A percentile compares a stretch with the other conserved stretches of the same genome.
Conservation (phyloP, 2,329 filamentous ascomycete species). For the Cercospora zeae-maydis region DNA sequence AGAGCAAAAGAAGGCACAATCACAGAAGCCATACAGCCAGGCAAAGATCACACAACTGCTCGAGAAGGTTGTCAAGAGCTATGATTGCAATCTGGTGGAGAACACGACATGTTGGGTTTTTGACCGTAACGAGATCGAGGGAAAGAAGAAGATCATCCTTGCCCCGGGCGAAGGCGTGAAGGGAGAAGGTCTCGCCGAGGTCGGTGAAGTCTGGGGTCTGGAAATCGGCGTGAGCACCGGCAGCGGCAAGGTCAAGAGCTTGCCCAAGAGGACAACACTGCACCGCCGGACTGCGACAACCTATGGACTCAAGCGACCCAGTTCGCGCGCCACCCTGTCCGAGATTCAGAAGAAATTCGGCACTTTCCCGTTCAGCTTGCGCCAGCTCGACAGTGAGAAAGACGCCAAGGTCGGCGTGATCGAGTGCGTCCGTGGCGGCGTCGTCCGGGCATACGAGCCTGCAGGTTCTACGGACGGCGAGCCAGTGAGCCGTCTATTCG, state of each 20-base stretch:
- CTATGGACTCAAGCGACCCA: slow-evolving; percentile 89
- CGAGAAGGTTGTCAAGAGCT: slow-evolving; percentile 87
- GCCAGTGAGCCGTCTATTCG: slow-evolving; percentile 81
- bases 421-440: slow-evolving; percentile 89
- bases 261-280: slow-evolving; percentile 83
- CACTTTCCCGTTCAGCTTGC: slow-evolving; percentile 93
- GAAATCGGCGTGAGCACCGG: slow-evolving; percentile 91
- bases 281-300: slow-evolving; percentile 90
- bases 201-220: slow-evolving; percentile 95
- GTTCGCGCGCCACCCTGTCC: slow-evolving; percentile 85
- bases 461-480: slow-evolving; percentile 88
- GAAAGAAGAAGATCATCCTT: slow-evolving; percentile 96
- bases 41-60: slow-evolving; percentile 80
- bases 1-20: slow-evolving; percentile 83
- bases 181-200: slow-evolving; percentile 82
- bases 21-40: slow-evolving; percentile 79
- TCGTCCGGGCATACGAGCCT: slow-evolving; percentile 93
- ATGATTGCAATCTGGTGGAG: slow-evolving; percentile 90
- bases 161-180: slow-evolving; percentile 80
- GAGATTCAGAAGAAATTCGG: slow-evolving; percentile 98
- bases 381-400: slow-evolving; percentile 94
- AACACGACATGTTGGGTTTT: slow-evolving; percentile 98
- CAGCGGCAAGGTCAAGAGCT: slow-evolving; percentile 88
- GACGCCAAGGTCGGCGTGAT: slow-evolving; percentile 93
- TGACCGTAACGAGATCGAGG: slow-evolving; percentile 95